phyloP scores from a whole-genome alignment of 768 basidiomycete species.

The Hygrophoropsis aurantiaca region DNA sequence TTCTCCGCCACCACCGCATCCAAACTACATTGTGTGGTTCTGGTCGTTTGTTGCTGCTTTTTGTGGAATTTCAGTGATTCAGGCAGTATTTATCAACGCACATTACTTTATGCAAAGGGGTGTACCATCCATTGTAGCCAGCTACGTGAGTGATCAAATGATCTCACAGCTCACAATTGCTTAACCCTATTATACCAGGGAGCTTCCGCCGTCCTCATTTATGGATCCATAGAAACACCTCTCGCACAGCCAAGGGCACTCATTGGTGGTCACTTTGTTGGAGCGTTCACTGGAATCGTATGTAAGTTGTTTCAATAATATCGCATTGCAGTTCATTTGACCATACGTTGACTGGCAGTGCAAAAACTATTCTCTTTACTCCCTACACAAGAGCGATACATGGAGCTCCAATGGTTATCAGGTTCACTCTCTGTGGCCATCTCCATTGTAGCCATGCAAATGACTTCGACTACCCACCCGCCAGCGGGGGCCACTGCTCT shows the following conservation, averaged over 20 bases:
- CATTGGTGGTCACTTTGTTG: slow-evolving; percentile 51
- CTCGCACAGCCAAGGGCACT: slow-evolving; percentile 53
- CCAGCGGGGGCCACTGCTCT: slow-evolving; percentile 61
- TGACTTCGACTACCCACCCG: slow-evolving; percentile 52
- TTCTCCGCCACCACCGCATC: slow-evolving; percentile 27
- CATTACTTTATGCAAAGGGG: slow-evolving; percentile 45
- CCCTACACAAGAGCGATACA: slow-evolving; percentile 40
- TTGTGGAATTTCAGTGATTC: slow-evolving; percentile 47
- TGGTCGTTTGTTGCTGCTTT: slow-evolving; percentile 58
- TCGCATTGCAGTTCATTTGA: no score
- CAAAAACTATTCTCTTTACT: slow-evolving; percentile 51
- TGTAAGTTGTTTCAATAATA: no score
- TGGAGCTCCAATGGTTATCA: slow-evolving; percentile 49
- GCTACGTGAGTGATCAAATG: slow-evolving; percentile 37
- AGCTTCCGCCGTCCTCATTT: slow-evolving; percentile 54
- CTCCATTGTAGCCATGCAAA: slow-evolving; percentile 49
- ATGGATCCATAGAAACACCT: slow-evolving; percentile 52
- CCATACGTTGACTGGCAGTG: no score
- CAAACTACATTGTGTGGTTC: slow-evolving; percentile 41
- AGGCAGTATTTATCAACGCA: slow-evolving; percentile 48
- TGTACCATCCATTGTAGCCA: slow-evolving; percentile 48
- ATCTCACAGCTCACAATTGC: not conserved
- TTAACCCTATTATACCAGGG: slow-evolving; percentile 36
- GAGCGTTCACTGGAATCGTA: slow-evolving; percentile 48
- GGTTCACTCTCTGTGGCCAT: slow-evolving; percentile 45